These are phyloP conservation scores for Lichtheimia ramosa DNA, from an alignment of 371 early-diverging fungal species.

Conservation along the genomic window DNA sequence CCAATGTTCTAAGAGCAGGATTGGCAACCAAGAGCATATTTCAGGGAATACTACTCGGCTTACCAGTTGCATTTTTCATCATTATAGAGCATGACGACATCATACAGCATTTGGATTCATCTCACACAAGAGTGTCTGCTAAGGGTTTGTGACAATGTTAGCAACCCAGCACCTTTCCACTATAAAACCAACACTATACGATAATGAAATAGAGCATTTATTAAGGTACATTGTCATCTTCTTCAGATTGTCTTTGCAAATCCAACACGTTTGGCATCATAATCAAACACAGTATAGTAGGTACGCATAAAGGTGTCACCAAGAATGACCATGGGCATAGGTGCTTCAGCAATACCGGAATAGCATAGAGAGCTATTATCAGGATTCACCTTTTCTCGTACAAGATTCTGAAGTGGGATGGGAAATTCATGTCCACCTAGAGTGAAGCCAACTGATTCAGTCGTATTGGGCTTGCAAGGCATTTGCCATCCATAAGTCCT, in stretches of 20 bases:
- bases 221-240: too few species aligned
- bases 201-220: too few species aligned
- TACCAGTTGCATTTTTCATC: too few species aligned
- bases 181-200: too few species aligned
- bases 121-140: too few species aligned
- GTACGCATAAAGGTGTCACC: conserved; percentile 37
- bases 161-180: too few species aligned
- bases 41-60: too few species aligned
- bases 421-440: conserved; percentile 28
- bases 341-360: conserved; percentile 16
- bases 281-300: conserved; percentile 44
- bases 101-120: too few species aligned
- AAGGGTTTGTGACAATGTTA: too few species aligned
- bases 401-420: conserved; percentile 16
- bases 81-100: too few species aligned
- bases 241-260: conserved; percentile 17
- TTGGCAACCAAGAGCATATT: too few species aligned
- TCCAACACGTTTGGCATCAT: conserved; percentile 29
- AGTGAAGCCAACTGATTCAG: conserved; percentile 16
- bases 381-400: conserved; percentile 19
- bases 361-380: conserved; percentile 12
- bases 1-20: too few species aligned
- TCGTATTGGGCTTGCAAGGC: conserved; percentile 26
- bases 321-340: conserved; percentile 21
- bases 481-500: conserved; percentile 45